Evolutionary conservation across 305 asterid genomes (phyloP), one percentile per base, ranked within the genome.

Genomic region (Withania somnifera): DNA sequence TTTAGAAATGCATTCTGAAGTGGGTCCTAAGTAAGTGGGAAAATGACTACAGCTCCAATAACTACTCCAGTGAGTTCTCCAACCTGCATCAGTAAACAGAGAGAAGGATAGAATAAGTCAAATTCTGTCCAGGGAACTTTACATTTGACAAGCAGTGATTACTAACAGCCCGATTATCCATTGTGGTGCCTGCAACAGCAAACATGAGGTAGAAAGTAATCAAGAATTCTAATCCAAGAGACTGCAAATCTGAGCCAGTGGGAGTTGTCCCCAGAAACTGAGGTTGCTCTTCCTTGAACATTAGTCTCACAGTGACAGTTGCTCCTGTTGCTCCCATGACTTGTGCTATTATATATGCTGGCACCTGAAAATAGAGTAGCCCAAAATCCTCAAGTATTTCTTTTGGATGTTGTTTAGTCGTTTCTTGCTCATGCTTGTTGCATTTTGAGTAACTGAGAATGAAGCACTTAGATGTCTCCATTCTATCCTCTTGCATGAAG

Each of bases 271-370:
- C 88, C 45, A 87, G 87, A 73, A 73, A 88, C 19, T 81, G 78
- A 38, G 67, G 83, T 52, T 82, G 83, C 13, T 45, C 34, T 2
- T 86, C 86, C 40, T 88, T 88, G n/a, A 89, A 79, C 68, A 90
- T 10, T 56, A 89, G 84, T 85, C 81, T 82, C 79, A 88, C 79
- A 11, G 90, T 90, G 45, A 91, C 89, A 75, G 92, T 86, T 11
- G 89, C 94, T 19, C 88, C 84, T 68, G 89, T 81, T 36, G 91
- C 80, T 1, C 89, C 92, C 50, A 85, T 10, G 42, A 88, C 73
- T 20, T 90, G 92, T 15, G 90, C 90, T 40, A 87, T n/a, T 36
- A 84, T 86, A 86, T 89, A 90, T 11, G 89, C 77, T 9, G 92
- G 92, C 38, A 89, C 91, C 92, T 90, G 77, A 24, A 84, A 47